These are phyloP conservation scores for Globisporangium carolinianum DNA, from an alignment of 352 stramenopile genomes.

Conservation along the genomic window DNA sequence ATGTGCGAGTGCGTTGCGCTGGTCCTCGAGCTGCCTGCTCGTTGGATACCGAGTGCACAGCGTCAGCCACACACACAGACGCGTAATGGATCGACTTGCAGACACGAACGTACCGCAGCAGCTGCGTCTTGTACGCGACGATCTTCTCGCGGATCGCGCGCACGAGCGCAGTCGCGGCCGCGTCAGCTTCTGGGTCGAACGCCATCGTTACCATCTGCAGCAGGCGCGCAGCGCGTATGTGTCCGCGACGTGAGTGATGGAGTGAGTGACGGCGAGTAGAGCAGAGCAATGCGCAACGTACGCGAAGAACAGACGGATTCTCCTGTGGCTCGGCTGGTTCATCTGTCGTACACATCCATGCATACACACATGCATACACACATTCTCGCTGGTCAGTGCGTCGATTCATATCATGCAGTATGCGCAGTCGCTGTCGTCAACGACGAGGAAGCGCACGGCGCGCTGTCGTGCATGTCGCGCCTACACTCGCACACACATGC, in stretches of 20 bases:
- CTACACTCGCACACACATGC: too few relatives aligned
- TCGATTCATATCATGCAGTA: too few relatives aligned
- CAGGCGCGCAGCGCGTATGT: conserved; percentile 2
- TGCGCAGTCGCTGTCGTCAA: too few relatives aligned
- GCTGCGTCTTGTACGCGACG: conserved; percentile 63
- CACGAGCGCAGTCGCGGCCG: conserved; percentile 28
- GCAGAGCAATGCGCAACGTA: conserved; percentile 4
- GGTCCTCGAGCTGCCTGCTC: conserved; percentile 52
- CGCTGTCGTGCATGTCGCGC: too few relatives aligned
- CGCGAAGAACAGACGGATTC: conserved; percentile 14
- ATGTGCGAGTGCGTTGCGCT: conserved; percentile 30
- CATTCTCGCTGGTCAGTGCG: not conserved
- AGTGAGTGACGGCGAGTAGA: not conserved
- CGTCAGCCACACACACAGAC: conserved; percentile 2
- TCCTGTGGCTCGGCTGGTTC: conserved; percentile 17
- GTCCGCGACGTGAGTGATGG: not conserved
- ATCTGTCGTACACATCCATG: conserved; percentile 11
- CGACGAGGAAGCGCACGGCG: too few relatives aligned
- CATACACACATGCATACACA: not conserved
- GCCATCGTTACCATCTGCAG: conserved; percentile 49
- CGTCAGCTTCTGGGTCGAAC: conserved; percentile 24
- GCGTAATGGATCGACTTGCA: too few relatives aligned
- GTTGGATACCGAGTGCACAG: not conserved
- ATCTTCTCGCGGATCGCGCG: conserved; percentile 51
- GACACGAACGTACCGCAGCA: conserved; percentile 43